Percentiles rank a stretch among this genome's conserved stretches.
Conservation (phyloP, 2,329 filamentous ascomycete species). For the Fusarium albidum region DNA sequence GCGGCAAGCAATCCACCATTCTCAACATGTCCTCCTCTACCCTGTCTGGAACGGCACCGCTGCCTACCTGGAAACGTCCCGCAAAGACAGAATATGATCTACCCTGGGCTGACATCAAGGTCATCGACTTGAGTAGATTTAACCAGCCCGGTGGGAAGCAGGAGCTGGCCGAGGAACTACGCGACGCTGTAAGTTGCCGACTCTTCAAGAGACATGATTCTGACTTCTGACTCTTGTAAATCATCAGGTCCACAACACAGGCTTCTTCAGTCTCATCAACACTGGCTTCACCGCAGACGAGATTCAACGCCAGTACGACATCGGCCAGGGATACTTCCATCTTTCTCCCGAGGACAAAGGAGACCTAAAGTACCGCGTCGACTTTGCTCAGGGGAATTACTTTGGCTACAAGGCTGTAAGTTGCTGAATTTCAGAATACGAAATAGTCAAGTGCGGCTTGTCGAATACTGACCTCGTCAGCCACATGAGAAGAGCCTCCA, state of each 20-base stretch:
- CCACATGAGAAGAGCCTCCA: neutral
- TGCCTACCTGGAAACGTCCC: neutral
- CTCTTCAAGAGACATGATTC: no score
- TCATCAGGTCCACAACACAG: conserved; percentile 15
- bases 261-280: conserved; percentile 71
- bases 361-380: conserved; percentile 51
- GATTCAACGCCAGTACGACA: conserved; percentile 67
- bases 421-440: no score
- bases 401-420: conserved; percentile 1
- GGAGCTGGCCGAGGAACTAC: conserved; percentile 60
- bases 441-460: no score
- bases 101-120: neutral
- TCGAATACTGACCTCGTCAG: no score
- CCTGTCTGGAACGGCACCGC: neutral
- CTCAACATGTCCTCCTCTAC: neutral
- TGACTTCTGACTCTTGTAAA: no score
- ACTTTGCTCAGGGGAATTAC: conserved; percentile 3
- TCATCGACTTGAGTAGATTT: conserved; percentile 61
- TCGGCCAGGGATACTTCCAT: conserved; percentile 66
- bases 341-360: conserved; percentile 65
- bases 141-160: conserved; percentile 63
- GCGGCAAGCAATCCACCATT: no score
- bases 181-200: conserved; percentile 57
- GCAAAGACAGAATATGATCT: neutral
- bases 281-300: conserved; percentile 68